A percentile compares a stretch with the other conserved stretches of the same genome.
Evolutionary conservation across 23 red algal species (phyloP).

Genomic region (Cyanidioschyzon merolae): DNA sequence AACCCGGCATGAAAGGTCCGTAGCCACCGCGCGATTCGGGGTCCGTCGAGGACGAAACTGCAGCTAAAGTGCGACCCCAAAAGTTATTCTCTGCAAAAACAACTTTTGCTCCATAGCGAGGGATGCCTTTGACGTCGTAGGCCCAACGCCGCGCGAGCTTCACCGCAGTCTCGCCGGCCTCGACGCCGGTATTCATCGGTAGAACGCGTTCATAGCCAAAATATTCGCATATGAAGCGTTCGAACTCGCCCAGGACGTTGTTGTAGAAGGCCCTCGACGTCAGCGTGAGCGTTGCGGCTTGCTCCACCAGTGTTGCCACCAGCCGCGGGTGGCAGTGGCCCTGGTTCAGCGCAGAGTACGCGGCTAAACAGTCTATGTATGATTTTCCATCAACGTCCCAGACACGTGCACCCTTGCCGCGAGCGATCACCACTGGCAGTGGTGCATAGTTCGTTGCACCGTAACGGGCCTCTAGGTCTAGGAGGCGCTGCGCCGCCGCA

Average conservation of each 20-base stretch:
- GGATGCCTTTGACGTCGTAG: slow-evolving; percentile 79
- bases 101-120: slow-evolving; percentile 41
- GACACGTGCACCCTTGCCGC: slow-evolving; percentile 49
- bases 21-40: slow-evolving; percentile 46
- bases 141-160: slow-evolving; percentile 92
- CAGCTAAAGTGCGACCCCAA: slow-evolving; percentile 79
- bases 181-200: slow-evolving; percentile 92
- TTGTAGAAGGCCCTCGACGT: slow-evolving; percentile 95
- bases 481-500: neutral
- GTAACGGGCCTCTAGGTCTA: slow-evolving; percentile 50
- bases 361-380: slow-evolving; percentile 72
- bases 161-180: slow-evolving; percentile 92
- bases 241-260: slow-evolving; percentile 56
- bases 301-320: slow-evolving; percentile 47
- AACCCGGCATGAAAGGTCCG: slow-evolving; percentile 77
- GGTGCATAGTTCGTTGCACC: slow-evolving; percentile 87
- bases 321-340: slow-evolving; percentile 90
- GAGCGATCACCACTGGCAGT: slow-evolving; percentile 68
- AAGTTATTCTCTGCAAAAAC: slow-evolving; percentile 85
- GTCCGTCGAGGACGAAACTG: slow-evolving; percentile 61
- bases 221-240: slow-evolving; percentile 35
- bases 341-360: slow-evolving; percentile 92
- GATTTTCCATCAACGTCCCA: slow-evolving; percentile 74
- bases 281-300: slow-evolving; percentile 64
- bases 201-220: slow-evolving; percentile 74